phyloP scores from a whole-genome alignment of 352 stramenopile species.

The Phytophthora macrochlamydospora region DNA sequence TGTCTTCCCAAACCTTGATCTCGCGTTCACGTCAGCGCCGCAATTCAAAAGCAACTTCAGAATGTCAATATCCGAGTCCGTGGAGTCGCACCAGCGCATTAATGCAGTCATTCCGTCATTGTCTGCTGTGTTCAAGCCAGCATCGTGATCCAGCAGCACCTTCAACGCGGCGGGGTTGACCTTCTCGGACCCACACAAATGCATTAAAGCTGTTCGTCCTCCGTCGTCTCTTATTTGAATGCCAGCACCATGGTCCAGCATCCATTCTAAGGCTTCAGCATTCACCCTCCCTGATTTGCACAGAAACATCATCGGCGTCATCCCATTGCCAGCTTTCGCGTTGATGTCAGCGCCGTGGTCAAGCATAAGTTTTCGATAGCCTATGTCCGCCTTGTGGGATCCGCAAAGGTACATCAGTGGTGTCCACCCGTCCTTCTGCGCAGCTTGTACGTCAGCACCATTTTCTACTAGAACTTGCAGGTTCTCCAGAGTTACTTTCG shows the following conservation, averaged over 20 bases:
- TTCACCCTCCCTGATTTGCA: neutral
- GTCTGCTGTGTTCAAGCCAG: too few species aligned
- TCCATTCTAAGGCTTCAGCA: neutral
- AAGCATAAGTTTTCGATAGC: neutral
- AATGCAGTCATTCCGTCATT: too few species aligned
- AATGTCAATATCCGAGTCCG: too few species aligned
- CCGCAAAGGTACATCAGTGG: neutral
- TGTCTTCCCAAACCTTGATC: neutral
- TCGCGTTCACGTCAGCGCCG: neutral
- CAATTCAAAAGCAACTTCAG: neutral
- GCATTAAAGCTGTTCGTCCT: slow-evolving; percentile 2
- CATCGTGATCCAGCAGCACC: neutral
- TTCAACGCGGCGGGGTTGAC: neutral
- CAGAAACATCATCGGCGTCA: slow-evolving; percentile 1
- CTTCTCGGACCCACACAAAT: neutral
- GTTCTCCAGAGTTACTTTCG: neutral
- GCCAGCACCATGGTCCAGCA: neutral
- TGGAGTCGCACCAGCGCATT: too few species aligned
- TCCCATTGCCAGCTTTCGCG: neutral
- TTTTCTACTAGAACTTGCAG: neutral
- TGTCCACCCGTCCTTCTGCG: neutral
- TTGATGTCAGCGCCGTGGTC: neutral
- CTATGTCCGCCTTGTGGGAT: neutral
- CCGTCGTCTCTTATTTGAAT: slow-evolving; percentile 4
- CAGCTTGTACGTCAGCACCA: neutral